Conservation (phyloP, 2,329 filamentous ascomycete species). For the Grosmannia clavigera region DNA sequence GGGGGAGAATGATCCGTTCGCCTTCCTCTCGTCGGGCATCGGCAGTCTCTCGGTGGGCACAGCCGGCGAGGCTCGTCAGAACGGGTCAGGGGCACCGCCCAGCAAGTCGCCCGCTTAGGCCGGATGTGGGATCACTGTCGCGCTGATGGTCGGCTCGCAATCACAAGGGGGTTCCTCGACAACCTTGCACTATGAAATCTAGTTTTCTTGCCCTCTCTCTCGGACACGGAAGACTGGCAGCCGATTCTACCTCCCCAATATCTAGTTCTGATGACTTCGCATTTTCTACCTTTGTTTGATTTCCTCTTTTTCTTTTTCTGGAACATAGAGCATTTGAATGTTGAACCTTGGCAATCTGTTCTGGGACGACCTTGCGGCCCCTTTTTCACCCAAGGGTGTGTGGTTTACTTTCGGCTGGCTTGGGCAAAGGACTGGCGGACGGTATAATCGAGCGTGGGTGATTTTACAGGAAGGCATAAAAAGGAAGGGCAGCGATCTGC, state of each 20-base stretch:
- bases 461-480: slow-evolving; percentile 8
- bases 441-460: slow-evolving; percentile 12
- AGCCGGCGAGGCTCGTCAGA: slow-evolving; percentile 45
- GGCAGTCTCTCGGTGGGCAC: slow-evolving; percentile 60
- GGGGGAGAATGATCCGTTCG: slow-evolving; percentile 62
- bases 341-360: slow-evolving; percentile 2
- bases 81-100: slow-evolving; percentile 42
- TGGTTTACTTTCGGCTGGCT: slow-evolving; percentile 10
- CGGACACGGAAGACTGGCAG: not conserved
- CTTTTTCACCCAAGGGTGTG: slow-evolving; percentile 5
- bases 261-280: slow-evolving; percentile 11
- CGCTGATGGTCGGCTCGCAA: not conserved
- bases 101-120: slow-evolving; percentile 48
- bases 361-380: slow-evolving; percentile 1
- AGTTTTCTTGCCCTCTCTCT: not conserved
- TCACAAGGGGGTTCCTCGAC: not conserved
- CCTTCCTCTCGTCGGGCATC: slow-evolving; percentile 65
- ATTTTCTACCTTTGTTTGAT: slow-evolving; percentile 6
- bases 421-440: slow-evolving; percentile 11
- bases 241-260: slow-evolving; percentile 6
- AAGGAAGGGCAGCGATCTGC: slow-evolving; percentile 9
- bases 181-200: not conserved
- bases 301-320: slow-evolving; percentile 4
- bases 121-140: not conserved
- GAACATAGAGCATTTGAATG: slow-evolving; percentile 5